Evolutionary conservation across 1,284 basidiomycete species (phyloP), one percentile per base, ranked within the genome.

Genomic region (Sanghuangporus baumii): DNA sequence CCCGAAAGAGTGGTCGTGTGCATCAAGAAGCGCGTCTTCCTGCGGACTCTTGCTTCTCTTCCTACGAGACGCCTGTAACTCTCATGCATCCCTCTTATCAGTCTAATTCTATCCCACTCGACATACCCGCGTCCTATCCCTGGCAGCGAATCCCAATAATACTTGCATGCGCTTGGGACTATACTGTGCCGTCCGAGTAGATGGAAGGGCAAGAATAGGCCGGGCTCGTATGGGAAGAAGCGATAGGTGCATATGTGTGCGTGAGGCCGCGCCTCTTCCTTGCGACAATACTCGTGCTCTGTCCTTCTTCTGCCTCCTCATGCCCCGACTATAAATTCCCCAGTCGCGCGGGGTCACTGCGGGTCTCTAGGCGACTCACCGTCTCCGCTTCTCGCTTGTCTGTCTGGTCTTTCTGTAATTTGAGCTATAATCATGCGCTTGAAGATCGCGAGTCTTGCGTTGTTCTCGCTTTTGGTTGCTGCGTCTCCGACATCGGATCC

Each of bases 361-460:
- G 12, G 18, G n/a, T 11, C 34, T 16, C 47, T 4, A 23, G 48
- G 48, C 16, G 37, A 50, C 47, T 18, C 9, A 5, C 34, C 6
- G 50, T 36, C 48, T 47, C 48, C n/a, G n/a, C n/a, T n/a, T n/a
- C n/a, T n/a, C n/a, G n/a, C n/a, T n/a, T n/a, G n/a, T n/a, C n/a
- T n/a, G n/a, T n/a, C n/a, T n/a, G n/a, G n/a, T 23, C 48, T 23
- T 11, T 23, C 18, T 1, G 18, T 16, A 40, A 9, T 31, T 60
- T 6, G 47, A 37, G 36, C 12, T n/a, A 26, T 46, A 55, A 34
- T 55, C 54, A 61, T 65, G 63, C 59, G 61, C 23, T 20, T 65
- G 36, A 65, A 54, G 31, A 55, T 65, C 41, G 63, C 55, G 6
- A 40, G 59, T 38, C 59, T 65, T 41, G 63, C 47, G 16, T 40